Conservation (phyloP, 2,329 filamentous ascomycete genomes). For the Mycosphaerella sp. region DNA sequence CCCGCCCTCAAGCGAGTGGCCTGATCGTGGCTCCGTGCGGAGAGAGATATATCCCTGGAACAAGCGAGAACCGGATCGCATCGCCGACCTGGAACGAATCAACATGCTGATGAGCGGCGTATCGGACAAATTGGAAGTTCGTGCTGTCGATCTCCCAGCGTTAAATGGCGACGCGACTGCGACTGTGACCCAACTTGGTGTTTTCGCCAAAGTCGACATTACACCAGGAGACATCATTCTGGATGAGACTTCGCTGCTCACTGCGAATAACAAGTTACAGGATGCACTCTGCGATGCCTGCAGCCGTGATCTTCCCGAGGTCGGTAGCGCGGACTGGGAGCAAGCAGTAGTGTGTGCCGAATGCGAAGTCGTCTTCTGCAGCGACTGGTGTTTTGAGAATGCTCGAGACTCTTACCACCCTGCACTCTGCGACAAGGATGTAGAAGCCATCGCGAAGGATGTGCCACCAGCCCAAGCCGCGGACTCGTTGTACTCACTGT, state of each 20-base stretch:
- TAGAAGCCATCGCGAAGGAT: conserved; percentile 54
- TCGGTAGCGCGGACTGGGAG: conserved; percentile 23
- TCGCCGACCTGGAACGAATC: conserved; percentile 55
- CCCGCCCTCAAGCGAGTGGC: conserved; percentile 42
- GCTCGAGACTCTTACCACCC: conserved; percentile 53
- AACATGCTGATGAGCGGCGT: conserved; percentile 63
- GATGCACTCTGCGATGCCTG: conserved; percentile 88
- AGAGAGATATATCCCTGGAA: conserved; percentile 61
- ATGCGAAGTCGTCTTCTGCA: conserved; percentile 58
- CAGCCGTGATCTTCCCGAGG: conserved; percentile 59
- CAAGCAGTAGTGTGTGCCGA: conserved; percentile 44
- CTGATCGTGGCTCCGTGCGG: conserved; percentile 64
- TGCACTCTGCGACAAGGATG: conserved; percentile 50
- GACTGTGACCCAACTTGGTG: conserved; percentile 67
- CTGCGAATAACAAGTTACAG: conserved; percentile 80
- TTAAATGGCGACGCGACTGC: conserved; percentile 39
- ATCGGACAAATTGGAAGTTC: conserved; percentile 76
- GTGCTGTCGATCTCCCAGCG: conserved; percentile 67
- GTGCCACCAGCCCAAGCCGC: conserved; percentile 52
- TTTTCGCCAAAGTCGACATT: conserved; percentile 83
- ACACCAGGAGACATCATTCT: conserved; percentile 68
- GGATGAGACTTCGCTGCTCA: conserved; percentile 76
- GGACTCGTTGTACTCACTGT: conserved; percentile 54
- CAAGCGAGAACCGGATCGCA: conserved; percentile 52
- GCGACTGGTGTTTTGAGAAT: conserved; percentile 48